These are phyloP conservation scores for Platanus orientalis DNA, from an alignment of 164 flowering plant genomes.

Conservation along the genomic window DNA sequence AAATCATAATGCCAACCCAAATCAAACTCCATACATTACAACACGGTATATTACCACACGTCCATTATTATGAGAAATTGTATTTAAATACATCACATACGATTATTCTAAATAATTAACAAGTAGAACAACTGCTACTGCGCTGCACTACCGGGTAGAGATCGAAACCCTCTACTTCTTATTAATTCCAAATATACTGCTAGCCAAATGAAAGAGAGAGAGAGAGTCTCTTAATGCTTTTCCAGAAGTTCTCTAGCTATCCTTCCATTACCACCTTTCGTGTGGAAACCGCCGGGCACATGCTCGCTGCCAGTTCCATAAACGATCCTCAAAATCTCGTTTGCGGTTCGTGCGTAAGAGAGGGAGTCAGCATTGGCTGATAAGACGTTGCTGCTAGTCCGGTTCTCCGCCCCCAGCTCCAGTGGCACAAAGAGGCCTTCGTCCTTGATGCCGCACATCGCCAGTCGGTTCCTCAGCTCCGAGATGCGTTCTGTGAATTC, in stretches of 20 bases:
- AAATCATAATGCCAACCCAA: too few relatives aligned
- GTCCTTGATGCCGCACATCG: constrained; percentile 46
- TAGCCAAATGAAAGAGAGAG: too few relatives aligned
- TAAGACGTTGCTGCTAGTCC: constrained; percentile 34
- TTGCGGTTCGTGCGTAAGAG: constrained; percentile 39
- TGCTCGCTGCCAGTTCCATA: constrained; percentile 45
- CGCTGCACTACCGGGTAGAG: too few relatives aligned
- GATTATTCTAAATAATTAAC: too few relatives aligned
- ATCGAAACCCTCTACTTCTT: too few relatives aligned
- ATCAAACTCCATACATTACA: too few relatives aligned
- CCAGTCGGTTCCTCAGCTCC: constrained; percentile 38
- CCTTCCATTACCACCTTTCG: constrained; percentile 43
- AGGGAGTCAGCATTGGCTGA: constrained; percentile 34
- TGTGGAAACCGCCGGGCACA: constrained; percentile 48
- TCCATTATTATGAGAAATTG: too few relatives aligned
- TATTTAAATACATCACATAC: too few relatives aligned
- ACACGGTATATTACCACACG: too few relatives aligned
- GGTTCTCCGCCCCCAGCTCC: constrained; percentile 42
- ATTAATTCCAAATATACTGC: too few relatives aligned
- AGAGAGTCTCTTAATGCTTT: neutral
- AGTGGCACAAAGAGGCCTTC: constrained; percentile 52
- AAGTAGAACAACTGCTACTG: too few relatives aligned
- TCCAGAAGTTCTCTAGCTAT: constrained; percentile 35
- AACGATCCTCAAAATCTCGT: constrained; percentile 48
- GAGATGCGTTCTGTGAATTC: constrained; percentile 48